Percentiles rank a stretch among this genome's conserved stretches.
These are phyloP conservation scores for Zygotorulaspora mrakii DNA, from an alignment of 1,139 yeast species.

Conservation along the genomic window DNA sequence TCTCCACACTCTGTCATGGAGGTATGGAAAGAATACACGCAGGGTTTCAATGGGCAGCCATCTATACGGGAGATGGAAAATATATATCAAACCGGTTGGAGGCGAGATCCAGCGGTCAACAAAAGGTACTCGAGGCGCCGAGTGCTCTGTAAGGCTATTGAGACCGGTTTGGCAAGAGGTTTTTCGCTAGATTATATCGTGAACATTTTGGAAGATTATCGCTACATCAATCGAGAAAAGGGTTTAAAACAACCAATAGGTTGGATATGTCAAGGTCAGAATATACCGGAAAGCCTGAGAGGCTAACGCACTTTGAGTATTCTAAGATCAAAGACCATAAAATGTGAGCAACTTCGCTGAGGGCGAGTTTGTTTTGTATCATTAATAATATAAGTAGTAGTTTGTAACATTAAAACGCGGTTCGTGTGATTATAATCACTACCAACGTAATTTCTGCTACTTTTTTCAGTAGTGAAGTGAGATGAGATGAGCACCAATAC, in stretches of 20 bases:
- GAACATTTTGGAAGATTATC: conserved; percentile 37
- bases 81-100: conserved; percentile 41
- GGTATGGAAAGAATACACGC: conserved; percentile 42
- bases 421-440: conserved; percentile 1
- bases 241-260: conserved; percentile 41
- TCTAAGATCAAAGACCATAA: too few species aligned
- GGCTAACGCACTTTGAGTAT: too few species aligned
- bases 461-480: not conserved
- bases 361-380: conserved; percentile 2
- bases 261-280: conserved; percentile 40
- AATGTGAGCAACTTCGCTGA: too few species aligned
- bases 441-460: not conserved
- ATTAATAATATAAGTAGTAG: not conserved
- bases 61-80: conserved; percentile 40
- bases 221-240: conserved; percentile 36
- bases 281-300: conserved; percentile 32
- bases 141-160: conserved; percentile 41
- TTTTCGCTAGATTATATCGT: conserved; percentile 37
- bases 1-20: conserved; percentile 42
- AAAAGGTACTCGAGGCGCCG: conserved; percentile 42
- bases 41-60: conserved; percentile 40
- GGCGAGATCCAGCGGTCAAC: conserved; percentile 42
- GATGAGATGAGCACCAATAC: conserved; percentile 1
- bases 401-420: not conserved
- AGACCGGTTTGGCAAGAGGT: conserved; percentile 37